phyloP scores from a whole-genome alignment of 169 alveolate genomes.

The Plasmodium cynomolgi region DNA sequence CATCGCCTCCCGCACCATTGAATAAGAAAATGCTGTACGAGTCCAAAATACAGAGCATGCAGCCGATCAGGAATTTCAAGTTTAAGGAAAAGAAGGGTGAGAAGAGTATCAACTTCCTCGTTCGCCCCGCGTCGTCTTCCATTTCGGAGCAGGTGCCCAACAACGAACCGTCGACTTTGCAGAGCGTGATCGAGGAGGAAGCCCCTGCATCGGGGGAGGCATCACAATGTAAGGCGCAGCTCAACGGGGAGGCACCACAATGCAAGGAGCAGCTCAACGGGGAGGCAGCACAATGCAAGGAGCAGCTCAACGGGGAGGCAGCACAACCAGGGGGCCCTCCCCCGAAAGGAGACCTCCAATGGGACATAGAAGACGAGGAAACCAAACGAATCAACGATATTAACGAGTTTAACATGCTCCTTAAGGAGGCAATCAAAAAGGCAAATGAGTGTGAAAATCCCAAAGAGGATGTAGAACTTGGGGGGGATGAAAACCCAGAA shows the following conservation, averaged over 20 bases:
- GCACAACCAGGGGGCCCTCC: neutral
- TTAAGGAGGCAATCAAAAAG: slow-evolving; percentile 68
- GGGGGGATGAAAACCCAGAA: slow-evolving; percentile 66
- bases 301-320: neutral
- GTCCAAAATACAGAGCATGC: slow-evolving; percentile 64
- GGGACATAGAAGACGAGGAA: neutral
- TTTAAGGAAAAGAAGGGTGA: slow-evolving; percentile 72
- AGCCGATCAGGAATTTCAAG: slow-evolving; percentile 67
- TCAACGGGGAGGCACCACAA: neutral
- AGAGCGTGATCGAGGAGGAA: neutral
- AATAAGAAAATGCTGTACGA: slow-evolving; percentile 45
- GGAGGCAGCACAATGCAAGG: neutral
- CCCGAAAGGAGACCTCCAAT: neutral
- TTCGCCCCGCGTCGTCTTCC: slow-evolving; percentile 40
- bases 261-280: neutral
- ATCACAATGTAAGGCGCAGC: neutral
- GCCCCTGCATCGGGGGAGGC: neutral
- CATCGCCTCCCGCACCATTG: neutral
- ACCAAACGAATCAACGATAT: slow-evolving; percentile 23
- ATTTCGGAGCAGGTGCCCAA: neutral
- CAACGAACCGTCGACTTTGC: neutral
- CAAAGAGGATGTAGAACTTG: slow-evolving; percentile 70
- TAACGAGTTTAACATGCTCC: slow-evolving; percentile 46
- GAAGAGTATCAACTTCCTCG: slow-evolving; percentile 61
- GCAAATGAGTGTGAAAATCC: slow-evolving; percentile 71